Evolutionary conservation across 345 rosid species (phyloP), one percentile per base, ranked within the genome.

Genomic region (Mallotus nudiflorus): DNA sequence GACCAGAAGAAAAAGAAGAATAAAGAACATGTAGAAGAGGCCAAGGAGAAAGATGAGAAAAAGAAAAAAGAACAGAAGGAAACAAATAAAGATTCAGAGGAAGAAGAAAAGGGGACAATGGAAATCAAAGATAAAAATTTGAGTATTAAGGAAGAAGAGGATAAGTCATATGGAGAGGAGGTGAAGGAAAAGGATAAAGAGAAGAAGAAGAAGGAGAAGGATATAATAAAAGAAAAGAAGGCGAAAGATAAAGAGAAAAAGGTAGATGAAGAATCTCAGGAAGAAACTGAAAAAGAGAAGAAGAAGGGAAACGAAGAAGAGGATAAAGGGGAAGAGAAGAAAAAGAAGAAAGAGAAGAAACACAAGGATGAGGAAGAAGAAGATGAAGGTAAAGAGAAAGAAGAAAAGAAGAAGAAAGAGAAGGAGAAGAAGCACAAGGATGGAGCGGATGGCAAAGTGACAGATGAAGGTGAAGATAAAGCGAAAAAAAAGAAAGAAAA

Each of bases 381-480:
- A 62, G 29, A 16, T 70, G 69, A 42, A 51, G 35, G 35, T 29
- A 42, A 31, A 35, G 68, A 27, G 8, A 50, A 44, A 4, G 59
- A 45, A n/a, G 53, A 70, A 14, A 66, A 62, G 49, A 73, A 40
- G 18, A 60, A 78, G 15, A 25, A 75, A 31, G 10, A 59, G 8
- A 42, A 64, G n/a, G 55, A 62, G 49, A 65, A 66, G 19, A 48
- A 54, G 10, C 28, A 72, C 28, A 15, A 65, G 49, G 57, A 46
- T 31, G 59, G 35, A 42, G 59, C 7, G 40, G 55, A 33, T 19
- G 15, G n/a, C n/a, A n/a, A n/a, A 20, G 54, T 9, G 20, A 68
- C 45, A 65, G 28, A 12, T 67, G 69, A 42, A 51, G 35, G 35
- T 16, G 35, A 31, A 39, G 68, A 27, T 5, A 45, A 44, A 4